Conservation (phyloP, 352 stramenopile species). For the Sclerospora graminicola region DNA sequence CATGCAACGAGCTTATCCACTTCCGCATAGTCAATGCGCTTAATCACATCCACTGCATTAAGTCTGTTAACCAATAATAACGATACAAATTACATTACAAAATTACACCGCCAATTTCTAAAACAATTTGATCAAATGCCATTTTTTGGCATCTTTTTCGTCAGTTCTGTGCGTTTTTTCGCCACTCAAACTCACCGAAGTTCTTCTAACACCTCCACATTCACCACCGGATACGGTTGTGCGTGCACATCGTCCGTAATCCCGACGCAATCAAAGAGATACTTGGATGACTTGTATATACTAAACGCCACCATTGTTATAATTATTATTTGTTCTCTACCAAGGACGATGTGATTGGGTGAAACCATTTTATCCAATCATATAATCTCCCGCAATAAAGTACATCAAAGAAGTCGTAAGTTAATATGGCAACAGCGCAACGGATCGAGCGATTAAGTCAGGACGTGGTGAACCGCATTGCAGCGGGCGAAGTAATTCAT, state of each 20-base stretch:
- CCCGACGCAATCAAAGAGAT: constrained; percentile 50
- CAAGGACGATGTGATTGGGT: background rate
- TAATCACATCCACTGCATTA: constrained; percentile 35
- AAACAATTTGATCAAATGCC: no score
- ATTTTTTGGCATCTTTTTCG: no score
- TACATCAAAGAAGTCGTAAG: constrained; percentile 10
- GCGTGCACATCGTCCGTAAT: constrained; percentile 6
- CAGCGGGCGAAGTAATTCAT: constrained; percentile 93
- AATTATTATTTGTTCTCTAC: no score
- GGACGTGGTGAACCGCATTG: constrained; percentile 93
- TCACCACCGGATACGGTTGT: constrained; percentile 16
- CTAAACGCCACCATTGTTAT: constrained; percentile 40
- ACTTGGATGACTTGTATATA: constrained; percentile 58
- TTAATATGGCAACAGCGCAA: constrained; percentile 2
- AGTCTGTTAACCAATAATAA: constrained; percentile 16
- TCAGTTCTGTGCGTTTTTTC: no score
- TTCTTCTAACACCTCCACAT: constrained; percentile 27
- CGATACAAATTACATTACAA: no score
- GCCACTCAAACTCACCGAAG: constrained; percentile 26
- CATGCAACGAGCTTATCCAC: constrained; percentile 46
- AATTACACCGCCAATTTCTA: no score
- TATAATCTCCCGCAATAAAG: constrained; percentile 34
- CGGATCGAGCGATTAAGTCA: constrained; percentile 84
- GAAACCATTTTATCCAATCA: constrained; percentile 25
- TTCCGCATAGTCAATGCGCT: constrained; percentile 44